Evolutionary conservation across 345 rosid species (phyloP), one percentile per base, ranked within the genome.

Genomic region (Pugionium cornutum): DNA sequence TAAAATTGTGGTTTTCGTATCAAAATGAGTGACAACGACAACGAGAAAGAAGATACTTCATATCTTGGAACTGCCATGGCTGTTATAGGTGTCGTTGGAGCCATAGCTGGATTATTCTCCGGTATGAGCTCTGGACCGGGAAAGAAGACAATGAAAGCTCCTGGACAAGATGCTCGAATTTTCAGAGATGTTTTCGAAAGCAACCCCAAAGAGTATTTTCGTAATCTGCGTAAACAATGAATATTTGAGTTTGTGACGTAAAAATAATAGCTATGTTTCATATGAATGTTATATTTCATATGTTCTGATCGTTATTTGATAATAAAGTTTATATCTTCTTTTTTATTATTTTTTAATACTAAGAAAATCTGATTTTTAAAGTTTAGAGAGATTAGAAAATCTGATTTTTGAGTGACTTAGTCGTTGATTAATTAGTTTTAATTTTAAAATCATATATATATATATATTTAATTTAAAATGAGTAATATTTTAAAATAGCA

Each of bases 181-280:
- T 10, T 44, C 26, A 36, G 72, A n/a, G 25, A 58, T 1, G 44
- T 2, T 30, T 73, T 73, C 9, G 50, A 65, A 26, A 50, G 31
- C 36, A 2, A 58, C 8, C 71, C 67, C 1, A 72, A 58, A 58
- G 32, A 6, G 4, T 72, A 72, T 58, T 72, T 72, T 28, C 25
- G 26, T 4, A 58, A 65, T 6, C 52, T 72, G 10, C 71, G 67
- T 58, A 72, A 65, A 42, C 58, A 65, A 32, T 71, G 39, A 71
- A 46, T 44, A 4, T 35, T 51, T 67, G 30, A 34, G 36, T 34
- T 34, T 34, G 36, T 34, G 36, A 34, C 3, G 5, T 3, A 3
- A 34, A 1, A 34, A 34, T 34, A 34, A 34, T 34, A 34, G 5
- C 36, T 34, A 3, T 34, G 36, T 34, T 34, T 3, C 36, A 34